Base-by-base conservation (phyloP, 352 stramenopile species). In the Globisporangium recalcitrans region DNA sequence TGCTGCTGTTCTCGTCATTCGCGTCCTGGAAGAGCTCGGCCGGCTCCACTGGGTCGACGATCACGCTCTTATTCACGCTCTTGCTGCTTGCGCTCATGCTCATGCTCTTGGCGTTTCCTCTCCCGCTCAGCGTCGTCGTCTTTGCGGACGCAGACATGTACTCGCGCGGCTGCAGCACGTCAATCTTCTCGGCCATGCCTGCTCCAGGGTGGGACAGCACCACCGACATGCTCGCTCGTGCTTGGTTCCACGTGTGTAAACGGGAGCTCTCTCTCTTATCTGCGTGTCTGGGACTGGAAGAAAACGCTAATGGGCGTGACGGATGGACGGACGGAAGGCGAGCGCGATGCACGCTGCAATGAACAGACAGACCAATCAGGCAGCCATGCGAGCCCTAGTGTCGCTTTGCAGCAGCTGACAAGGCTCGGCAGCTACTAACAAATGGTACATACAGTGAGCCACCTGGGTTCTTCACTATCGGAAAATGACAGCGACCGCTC, bases 241-340 rank as follows among this genome's bases (percentile, higher is more conserved):
- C 52, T 48, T 21, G 11, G 3, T 3, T 21, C 26, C 29, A 9
- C 31, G 26, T 19, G 8, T 5, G 9, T n/a, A 24, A 6, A 4
- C 42, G 11, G 7, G 10, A 4, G 11, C 8, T 42, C 8, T 32
- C 24, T 53, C 48, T 54, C 14, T 26, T 60, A 21, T 32, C 38
- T 44, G 38, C 38, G 38, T 60, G 36, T 22, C 36, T 49, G 19
- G 54, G 13, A 52, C 22, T 0, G 14, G 54, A 19, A 42, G 38
- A 60, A 60, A 60, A 60, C 40, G 44, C 42, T 22, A 62, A 54
- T 62, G 42, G 21, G 29, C 26, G 48, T n/a, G n/a, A n/a, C 3
- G 26, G 48, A 29, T 54, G 48, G 24, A 29, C 19, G n/a, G 47
- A 53, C n/a, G 22, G 24, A 52, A 27, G 13, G 13, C 21, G n/a